Evolutionary conservation across 2,329 filamentous ascomycete genomes (phyloP), one percentile per base, ranked within the genome.

Genomic region (Diaporthe humulicola): DNA sequence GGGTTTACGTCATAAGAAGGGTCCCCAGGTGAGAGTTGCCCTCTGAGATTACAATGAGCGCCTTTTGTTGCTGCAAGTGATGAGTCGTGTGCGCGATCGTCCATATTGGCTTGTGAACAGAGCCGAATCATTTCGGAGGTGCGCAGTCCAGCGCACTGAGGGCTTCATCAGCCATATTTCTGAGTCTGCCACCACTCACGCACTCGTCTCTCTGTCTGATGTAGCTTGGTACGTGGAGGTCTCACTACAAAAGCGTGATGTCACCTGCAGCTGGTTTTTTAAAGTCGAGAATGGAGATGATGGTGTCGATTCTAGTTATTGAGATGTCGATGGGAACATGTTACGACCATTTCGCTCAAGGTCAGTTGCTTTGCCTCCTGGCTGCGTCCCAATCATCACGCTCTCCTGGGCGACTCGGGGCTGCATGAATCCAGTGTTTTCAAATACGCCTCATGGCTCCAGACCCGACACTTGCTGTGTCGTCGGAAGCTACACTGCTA

Each of bases 1-100:
- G 22, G 22, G 28, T 70, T 73, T 75, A 75, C 74, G 74, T 75
- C 74, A 75, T 75, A 19, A 25, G 48, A 36, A 19, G 45, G 25
- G 57, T 14, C 25, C 25, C 33, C 17, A 70, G 42, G 54, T 56
- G 64, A 50, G 70, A 73, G 60, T 48, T 28, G 22, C 40, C 56
- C 45, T 25, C n/a, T 19, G 9, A 38, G 1, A 67, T 25, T 25
- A 2, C 45, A 36, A 15, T 19, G 8, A 52, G 30, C 30, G 38
- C 42, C 45, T 67, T 52, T 14, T 33, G 9, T 52, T 52, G 30
- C 30, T 52, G 64, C 64, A 52, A 19, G 45, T 52, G 45, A 38
- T 38, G 64, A 67, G 30, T 52, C 45, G 45, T 52, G 42, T 17
- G n/a, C 9, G 1, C 4, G 28, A 38, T 28, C 0, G 12, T n/a